Evolutionary conservation across 768 basidiomycete genomes (phyloP).

Genomic region (Auriculariales sp.): DNA sequence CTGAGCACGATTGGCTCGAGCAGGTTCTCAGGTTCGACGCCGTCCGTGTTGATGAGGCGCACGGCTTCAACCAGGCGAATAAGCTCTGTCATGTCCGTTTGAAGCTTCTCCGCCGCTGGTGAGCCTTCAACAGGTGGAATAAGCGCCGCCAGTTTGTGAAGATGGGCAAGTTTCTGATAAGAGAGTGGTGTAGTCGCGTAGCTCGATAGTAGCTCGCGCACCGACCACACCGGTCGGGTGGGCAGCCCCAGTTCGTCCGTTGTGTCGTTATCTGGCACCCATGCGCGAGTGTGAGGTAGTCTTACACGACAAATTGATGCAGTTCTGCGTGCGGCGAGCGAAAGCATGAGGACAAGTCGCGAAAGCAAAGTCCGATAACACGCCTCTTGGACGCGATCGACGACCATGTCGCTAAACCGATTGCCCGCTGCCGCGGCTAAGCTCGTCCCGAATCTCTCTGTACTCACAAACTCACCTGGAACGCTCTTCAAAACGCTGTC

Average conservation of each 20-base stretch:
- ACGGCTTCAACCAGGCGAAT: constrained; percentile 72
- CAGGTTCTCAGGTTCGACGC: constrained; percentile 9
- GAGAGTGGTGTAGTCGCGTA: constrained; percentile 56
- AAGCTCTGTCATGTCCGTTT: constrained; percentile 51
- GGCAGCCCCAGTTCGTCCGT: constrained; percentile 55
- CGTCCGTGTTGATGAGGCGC: constrained; percentile 33
- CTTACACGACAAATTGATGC: too few relatives aligned
- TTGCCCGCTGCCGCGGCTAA: background rate
- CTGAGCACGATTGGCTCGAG: constrained; percentile 16
- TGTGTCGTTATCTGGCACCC: too few relatives aligned
- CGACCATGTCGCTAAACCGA: background rate
- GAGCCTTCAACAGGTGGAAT: constrained; percentile 48
- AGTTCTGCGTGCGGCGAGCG: background rate
- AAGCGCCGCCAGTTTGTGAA: constrained; percentile 64
- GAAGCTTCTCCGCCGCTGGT: constrained; percentile 33
- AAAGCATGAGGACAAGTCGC: background rate
- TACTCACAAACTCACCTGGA: constrained; percentile 23
- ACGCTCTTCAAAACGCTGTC: constrained; percentile 64
- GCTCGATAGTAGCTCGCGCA: constrained; percentile 59
- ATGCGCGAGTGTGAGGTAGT: too few relatives aligned
- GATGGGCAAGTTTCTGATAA: constrained; percentile 38
- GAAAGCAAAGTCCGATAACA: background rate
- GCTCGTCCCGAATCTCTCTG: constrained; percentile 3
- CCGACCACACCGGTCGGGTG: constrained; percentile 60
- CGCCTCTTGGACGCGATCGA: background rate